phyloP scores from a whole-genome alignment of 495 filamentous ascomycete species.

The Neurospora tetrasperma region DNA sequence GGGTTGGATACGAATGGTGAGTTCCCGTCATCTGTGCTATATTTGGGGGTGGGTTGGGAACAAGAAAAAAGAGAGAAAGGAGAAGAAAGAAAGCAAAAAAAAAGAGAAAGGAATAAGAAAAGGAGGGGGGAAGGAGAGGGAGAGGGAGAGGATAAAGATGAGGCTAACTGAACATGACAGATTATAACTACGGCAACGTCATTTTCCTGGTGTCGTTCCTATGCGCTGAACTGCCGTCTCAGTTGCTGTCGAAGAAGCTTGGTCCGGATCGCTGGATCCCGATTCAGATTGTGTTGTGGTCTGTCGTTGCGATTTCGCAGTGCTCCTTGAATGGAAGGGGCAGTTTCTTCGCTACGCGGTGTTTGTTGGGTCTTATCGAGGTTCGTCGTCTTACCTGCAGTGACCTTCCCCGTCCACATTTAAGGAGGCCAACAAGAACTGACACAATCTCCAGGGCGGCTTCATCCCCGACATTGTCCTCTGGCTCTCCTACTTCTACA shows the following conservation, averaged over 20 bases:
- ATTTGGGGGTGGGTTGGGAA: too few relatives aligned
- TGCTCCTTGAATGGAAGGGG: constrained; percentile 45
- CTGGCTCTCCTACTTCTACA: constrained; percentile 69
- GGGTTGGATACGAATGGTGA: constrained; percentile 40
- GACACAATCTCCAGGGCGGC: constrained; percentile 38
- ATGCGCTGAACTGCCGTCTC: constrained; percentile 62
- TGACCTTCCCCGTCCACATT: not conserved
- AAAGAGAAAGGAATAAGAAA: too few relatives aligned
- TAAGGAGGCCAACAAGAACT: not conserved
- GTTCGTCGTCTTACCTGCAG: not conserved
- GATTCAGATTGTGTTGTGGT: constrained; percentile 69
- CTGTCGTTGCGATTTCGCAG: constrained; percentile 57
- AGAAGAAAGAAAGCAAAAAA: too few relatives aligned
- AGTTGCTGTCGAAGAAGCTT: constrained; percentile 60
- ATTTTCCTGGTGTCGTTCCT: constrained; percentile 62
- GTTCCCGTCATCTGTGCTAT: too few relatives aligned
- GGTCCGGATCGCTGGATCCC: constrained; percentile 79
- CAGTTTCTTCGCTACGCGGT: constrained; percentile 50
- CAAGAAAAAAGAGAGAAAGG: too few relatives aligned
- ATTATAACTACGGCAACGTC: constrained; percentile 66
- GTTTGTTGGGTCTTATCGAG: constrained; percentile 58
- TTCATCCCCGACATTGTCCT: constrained; percentile 45
- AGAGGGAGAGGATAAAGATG: constrained; percentile 16
- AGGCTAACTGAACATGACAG: constrained; percentile 14
- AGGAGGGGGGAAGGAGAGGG: too few relatives aligned